Base-by-base conservation (phyloP, 768 basidiomycete genomes). In the Rhizopogon vulgaris region DNA sequence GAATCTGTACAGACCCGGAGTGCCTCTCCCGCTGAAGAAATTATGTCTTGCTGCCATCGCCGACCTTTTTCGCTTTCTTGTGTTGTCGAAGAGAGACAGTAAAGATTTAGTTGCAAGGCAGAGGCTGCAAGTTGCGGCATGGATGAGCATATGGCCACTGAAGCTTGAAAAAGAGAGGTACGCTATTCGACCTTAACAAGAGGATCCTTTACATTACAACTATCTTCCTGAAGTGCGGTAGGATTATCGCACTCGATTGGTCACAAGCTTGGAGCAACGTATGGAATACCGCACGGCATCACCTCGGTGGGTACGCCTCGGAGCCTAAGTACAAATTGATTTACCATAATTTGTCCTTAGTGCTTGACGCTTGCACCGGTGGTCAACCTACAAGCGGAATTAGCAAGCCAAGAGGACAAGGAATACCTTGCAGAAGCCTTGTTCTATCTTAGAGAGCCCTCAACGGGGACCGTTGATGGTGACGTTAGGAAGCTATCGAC, bases 131-230 rank as follows among this genome's bases (percentile, higher is more conserved):
- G 51, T 90, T 38, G 88, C 87, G 2, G 78, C 85, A 1, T 90
- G 86, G 89, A 87, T 87, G 84, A 87, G 84, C 56, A 57, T 87
- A 10, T 89, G 84, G 85, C 86, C 87, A 0, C 66, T 74, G 39
- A 81, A 78, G 59, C 52, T 73, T 8, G 79, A 82, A 58, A 75
- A 71, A 58, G 82, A 82, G 58, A 73, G 74, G 84, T 81, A 57
- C 51, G 66, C 49, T 28, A 6, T 28, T 12, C 10, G 28, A 17
- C 27, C 36, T 8, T 24, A n/a, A 43, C 28, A 42, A 25, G 17
- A 24, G 36, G 14, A 34, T 12, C 37, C n/a, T 30, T 18, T 34
- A 43, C 53, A 28, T 53, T 24, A 32, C 22, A 22, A 22, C 22
- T 22, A 22, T 22, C 17, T 30, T 40, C 45, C 11, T 40, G 9